These are phyloP conservation scores for Plasmodium gaboni DNA, from an alignment of 169 alveolate species.

Conservation along the genomic window DNA sequence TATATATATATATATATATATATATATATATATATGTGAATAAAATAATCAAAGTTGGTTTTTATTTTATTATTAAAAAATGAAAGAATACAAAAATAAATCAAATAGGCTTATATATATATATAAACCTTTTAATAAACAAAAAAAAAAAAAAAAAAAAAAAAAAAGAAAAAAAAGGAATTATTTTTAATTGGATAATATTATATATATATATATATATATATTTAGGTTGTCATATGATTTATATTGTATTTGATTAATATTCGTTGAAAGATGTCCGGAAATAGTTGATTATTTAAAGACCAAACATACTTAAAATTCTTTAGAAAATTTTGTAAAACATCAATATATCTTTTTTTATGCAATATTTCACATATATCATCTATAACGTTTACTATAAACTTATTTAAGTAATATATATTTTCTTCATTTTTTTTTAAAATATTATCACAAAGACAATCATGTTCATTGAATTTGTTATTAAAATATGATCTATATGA, in stretches of 20 bases:
- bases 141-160: slow-evolving; percentile 7
- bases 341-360: slow-evolving; percentile 43
- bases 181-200: neutral
- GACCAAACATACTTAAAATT: slow-evolving; percentile 49
- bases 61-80: too few relatives aligned
- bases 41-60: too few relatives aligned
- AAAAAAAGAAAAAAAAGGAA: neutral
- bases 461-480: slow-evolving; percentile 4
- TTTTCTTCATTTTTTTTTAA: neutral
- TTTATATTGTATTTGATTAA: slow-evolving; percentile 33
- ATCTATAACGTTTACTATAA: slow-evolving; percentile 23
- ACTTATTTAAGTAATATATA: slow-evolving; percentile 41
- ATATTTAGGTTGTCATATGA: neutral
- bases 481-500: slow-evolving; percentile 40
- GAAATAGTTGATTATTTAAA: slow-evolving; percentile 14
- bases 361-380: slow-evolving; percentile 47
- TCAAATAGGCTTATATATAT: neutral
- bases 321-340: slow-evolving; percentile 46
- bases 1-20: too few relatives aligned
- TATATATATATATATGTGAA: too few relatives aligned
- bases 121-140: neutral
- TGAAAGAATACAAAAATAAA: too few relatives aligned
- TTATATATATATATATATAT: neutral
- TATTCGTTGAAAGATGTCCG: slow-evolving; percentile 15
- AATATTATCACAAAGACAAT: slow-evolving; percentile 9